phyloP scores from a whole-genome alignment of 2,329 filamentous ascomycete species.

The Pseudopyrenochaeta lycopersici region DNA sequence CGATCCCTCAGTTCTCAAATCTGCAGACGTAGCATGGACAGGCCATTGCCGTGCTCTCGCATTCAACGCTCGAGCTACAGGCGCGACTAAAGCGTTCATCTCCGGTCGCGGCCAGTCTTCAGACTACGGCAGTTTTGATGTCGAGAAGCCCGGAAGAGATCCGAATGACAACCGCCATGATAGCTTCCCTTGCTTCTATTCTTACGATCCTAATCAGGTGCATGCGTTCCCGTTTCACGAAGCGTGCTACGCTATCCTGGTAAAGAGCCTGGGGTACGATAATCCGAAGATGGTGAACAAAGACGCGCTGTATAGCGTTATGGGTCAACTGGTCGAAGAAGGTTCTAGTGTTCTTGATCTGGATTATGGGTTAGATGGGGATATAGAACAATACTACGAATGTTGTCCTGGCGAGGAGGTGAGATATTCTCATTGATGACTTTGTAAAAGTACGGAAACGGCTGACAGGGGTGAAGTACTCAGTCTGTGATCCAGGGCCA shows the following conservation, averaged over 20 bases:
- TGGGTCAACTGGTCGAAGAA: constrained; percentile 8
- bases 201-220: not conserved
- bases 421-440: not conserved
- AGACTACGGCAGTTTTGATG: constrained; percentile 13
- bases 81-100: constrained; percentile 20
- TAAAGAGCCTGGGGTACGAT: constrained; percentile 12
- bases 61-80: constrained; percentile 15
- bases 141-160: constrained; percentile 10
- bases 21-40: constrained; percentile 21
- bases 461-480: constrained; percentile 9
- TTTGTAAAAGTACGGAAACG: not conserved
- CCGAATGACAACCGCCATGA: constrained; percentile 11
- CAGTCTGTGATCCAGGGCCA: constrained; percentile 11
- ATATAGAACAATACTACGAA: constrained; percentile 15
- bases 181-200: constrained; percentile 9
- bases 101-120: constrained; percentile 18
- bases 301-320: constrained; percentile 17
- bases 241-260: constrained; percentile 25
- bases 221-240: constrained; percentile 28
- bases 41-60: constrained; percentile 18
- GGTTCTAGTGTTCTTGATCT: constrained; percentile 6
- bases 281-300: constrained; percentile 14
- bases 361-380: constrained; percentile 19
- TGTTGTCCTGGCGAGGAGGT: constrained; percentile 28
- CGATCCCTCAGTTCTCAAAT: constrained; percentile 17